A percentile compares a stretch with the other conserved stretches of the same genome.
Conservation (phyloP, 768 basidiomycete genomes). For the Naganishia kalamii region DNA sequence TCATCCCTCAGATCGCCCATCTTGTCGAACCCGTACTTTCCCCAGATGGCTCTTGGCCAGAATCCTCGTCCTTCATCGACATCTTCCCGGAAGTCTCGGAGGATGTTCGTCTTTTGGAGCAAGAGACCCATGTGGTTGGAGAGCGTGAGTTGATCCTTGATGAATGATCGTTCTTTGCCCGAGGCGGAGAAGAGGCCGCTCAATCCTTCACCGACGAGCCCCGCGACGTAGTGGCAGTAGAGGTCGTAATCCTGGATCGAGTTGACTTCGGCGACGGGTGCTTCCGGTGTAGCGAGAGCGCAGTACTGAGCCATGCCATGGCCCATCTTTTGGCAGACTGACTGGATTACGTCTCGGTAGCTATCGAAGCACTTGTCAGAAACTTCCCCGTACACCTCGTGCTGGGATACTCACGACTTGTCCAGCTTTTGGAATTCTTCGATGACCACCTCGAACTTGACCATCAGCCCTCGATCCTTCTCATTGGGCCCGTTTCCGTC, state of each 20-base stretch:
- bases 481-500: slow-evolving; percentile 74
- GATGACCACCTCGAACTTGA: slow-evolving; percentile 73
- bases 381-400: neutral
- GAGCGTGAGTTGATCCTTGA: slow-evolving; percentile 75
- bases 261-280: slow-evolving; percentile 56
- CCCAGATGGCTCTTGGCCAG: slow-evolving; percentile 95
- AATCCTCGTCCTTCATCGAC: slow-evolving; percentile 74
- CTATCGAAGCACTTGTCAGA: slow-evolving; percentile 22
- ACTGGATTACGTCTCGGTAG: slow-evolving; percentile 71
- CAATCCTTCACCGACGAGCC: slow-evolving; percentile 91
- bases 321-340: slow-evolving; percentile 81
- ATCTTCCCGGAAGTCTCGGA: slow-evolving; percentile 90
- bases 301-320: slow-evolving; percentile 93
- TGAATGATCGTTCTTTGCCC: slow-evolving; percentile 66
- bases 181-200: slow-evolving; percentile 81
- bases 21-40: slow-evolving; percentile 59
- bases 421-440: slow-evolving; percentile 68
- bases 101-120: slow-evolving; percentile 97
- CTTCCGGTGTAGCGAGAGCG: slow-evolving; percentile 66
- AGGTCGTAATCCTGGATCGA: slow-evolving; percentile 83
- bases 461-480: slow-evolving; percentile 75
- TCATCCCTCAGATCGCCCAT: slow-evolving; percentile 48
- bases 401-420: slow-evolving; percentile 51
- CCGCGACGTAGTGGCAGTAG: slow-evolving; percentile 97
- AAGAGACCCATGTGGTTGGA: slow-evolving; percentile 92